Evolutionary conservation across 768 basidiomycete species (phyloP), one percentile per base, ranked within the genome.

Genomic region (Sistotremastrum niveocremeum): DNA sequence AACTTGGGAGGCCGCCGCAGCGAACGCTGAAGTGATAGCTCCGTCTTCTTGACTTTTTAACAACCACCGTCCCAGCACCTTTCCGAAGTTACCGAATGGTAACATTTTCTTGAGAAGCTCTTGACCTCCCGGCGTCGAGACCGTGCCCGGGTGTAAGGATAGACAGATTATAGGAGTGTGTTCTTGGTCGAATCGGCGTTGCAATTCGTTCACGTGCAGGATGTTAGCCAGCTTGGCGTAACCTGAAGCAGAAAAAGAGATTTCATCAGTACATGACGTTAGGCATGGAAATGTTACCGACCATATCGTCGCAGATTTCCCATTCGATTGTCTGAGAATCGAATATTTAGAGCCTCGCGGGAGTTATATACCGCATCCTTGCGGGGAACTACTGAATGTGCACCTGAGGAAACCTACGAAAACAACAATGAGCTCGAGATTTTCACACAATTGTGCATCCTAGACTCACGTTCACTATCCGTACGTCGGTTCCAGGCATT

Each of bases 141-240:
- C 64, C 1, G 50, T 45, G 2, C 72, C 72, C 0, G 73, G 72
- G 50, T 72, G 65, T 1, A 73, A 41, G 0, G 67, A 50, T 11
- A 73, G 57, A 28, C 55, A 62, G 3, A 52, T 72, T 61, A 71
- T 67, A 61, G 51, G 60, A 0, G 62, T 53, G 10, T 56, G 59
- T 35, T 59, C 42, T 32, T 55, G 57, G 30, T 49, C 64, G 31
- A 60, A 44, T 8, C 54, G 53, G 5, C 45, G 36, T 39, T 60
- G 59, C 9, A 61, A 51, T 39, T 59, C 58, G 7, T 49, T 45
- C 30, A 49, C 48, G 41, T 51, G 56, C 4, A 60, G 49, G 12
- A 57, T 44, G 28, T 52, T 49, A 36, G 56, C 49, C 20, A 60
- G 49, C 39, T 57, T 54, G 28, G 48, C 47, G 37, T 37, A 42